Evolutionary conservation across 345 rosid genomes (phyloP).

Genomic region (Theobroma cacao): DNA sequence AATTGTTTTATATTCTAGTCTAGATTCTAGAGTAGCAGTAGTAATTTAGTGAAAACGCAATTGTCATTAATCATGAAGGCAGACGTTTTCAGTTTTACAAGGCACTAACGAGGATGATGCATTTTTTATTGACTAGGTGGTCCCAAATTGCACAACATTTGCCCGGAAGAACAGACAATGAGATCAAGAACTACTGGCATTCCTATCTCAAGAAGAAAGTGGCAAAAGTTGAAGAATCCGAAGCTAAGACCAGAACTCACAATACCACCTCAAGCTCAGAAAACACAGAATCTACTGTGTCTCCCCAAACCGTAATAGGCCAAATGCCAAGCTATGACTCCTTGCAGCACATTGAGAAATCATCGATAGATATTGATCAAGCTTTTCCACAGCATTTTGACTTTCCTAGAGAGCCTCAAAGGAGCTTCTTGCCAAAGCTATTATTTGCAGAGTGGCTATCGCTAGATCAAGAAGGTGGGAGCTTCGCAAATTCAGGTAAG

Average conservation of each 20-base stretch:
- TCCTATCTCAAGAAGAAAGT: slow-evolving; percentile 72
- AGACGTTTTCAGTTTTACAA: not conserved
- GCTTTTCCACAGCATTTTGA: slow-evolving; percentile 16
- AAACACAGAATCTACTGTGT: slow-evolving; percentile 30
- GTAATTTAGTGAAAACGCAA: not conserved
- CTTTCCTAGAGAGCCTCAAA: slow-evolving; percentile 16
- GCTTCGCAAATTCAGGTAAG: slow-evolving; percentile 17
- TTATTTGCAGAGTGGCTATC: slow-evolving; percentile 79
- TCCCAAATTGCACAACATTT: slow-evolving; percentile 78
- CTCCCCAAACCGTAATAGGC: slow-evolving; percentile 20
- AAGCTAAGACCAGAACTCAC: slow-evolving; percentile 22
- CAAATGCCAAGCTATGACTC: slow-evolving; percentile 30
- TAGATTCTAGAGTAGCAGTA: not conserved
- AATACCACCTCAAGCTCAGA: slow-evolving; percentile 32
- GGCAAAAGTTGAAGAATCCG: slow-evolving; percentile 39
- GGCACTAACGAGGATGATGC: not conserved
- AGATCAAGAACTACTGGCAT: slow-evolving; percentile 94
- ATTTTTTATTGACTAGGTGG: slow-evolving; percentile 52
- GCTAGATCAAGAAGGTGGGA: slow-evolving; percentile 29
- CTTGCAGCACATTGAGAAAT: slow-evolving; percentile 14
- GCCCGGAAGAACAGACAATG: slow-evolving; percentile 97
- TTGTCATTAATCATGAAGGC: not conserved
- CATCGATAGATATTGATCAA: slow-evolving; percentile 20
- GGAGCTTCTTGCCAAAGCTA: slow-evolving; percentile 45
- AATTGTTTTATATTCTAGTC: not conserved